A percentile compares a stretch with the other conserved stretches of the same genome.
Conservation (phyloP, 164 flowering plant genomes). For the Chimonanthus praecox region DNA sequence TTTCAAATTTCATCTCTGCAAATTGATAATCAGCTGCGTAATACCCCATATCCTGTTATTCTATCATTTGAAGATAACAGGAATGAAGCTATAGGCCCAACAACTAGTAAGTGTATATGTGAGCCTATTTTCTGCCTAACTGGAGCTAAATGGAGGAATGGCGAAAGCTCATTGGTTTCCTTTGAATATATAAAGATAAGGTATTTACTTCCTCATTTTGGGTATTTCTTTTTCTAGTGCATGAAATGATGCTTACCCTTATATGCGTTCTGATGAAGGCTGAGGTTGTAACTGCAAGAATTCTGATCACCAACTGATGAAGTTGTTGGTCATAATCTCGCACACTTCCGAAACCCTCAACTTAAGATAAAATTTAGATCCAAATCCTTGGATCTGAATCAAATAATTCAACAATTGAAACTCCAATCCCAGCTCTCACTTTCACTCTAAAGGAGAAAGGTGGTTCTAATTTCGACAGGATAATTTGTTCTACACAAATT, state of each 20-base stretch:
- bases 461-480: too few species aligned
- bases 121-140: conserved; percentile 57
- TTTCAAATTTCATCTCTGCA: conserved; percentile 65
- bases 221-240: neutral
- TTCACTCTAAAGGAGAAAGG: too few species aligned
- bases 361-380: too few species aligned
- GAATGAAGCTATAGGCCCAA: conserved; percentile 23
- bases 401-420: too few species aligned
- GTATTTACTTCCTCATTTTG: conserved; percentile 26
- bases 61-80: conserved; percentile 56
- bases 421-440: too few species aligned
- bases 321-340: too few species aligned
- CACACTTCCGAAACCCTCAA: too few species aligned
- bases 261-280: neutral
- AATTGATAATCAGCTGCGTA: conserved; percentile 77
- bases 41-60: conserved; percentile 76
- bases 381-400: too few species aligned
- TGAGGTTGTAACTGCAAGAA: too few species aligned
- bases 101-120: conserved; percentile 28
- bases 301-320: too few species aligned
- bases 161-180: conserved; percentile 63
- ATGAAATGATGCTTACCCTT: neutral
- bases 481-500: too few species aligned
- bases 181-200: conserved; percentile 70
- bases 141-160: conserved; percentile 78